A percentile compares a stretch with the other conserved stretches of the same genome.
These are phyloP conservation scores for Fusarium newnesense DNA, from an alignment of 2,329 filamentous ascomycete genomes.

Conservation along the genomic window DNA sequence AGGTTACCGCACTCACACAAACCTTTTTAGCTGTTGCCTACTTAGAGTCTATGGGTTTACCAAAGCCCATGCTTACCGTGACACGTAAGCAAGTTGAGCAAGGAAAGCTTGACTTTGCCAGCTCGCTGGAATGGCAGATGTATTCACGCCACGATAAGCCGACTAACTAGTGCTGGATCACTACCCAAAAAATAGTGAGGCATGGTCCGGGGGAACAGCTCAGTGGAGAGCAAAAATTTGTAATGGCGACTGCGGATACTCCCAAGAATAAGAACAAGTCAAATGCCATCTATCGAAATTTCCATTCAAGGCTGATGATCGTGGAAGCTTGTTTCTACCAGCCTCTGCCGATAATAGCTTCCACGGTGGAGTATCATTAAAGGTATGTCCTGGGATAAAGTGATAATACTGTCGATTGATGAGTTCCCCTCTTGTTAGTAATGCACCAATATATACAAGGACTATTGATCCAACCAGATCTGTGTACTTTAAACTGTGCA, in stretches of 20 bases:
- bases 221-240: neutral
- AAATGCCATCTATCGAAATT: neutral
- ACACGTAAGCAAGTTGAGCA: conserved; percentile 70
- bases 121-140: conserved; percentile 68
- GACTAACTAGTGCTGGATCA: conserved; percentile 41
- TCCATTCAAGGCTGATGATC: neutral
- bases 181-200: neutral
- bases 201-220: neutral
- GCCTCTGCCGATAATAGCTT: neutral
- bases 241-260: neutral
- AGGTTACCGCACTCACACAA: conserved; percentile 6
- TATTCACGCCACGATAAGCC: conserved; percentile 69
- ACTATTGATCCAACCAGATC: neutral
- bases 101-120: conserved; percentile 68
- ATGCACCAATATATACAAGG: neutral
- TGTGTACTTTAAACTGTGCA: neutral
- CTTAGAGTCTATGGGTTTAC: conserved; percentile 74
- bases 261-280: neutral
- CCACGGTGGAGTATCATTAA: neutral
- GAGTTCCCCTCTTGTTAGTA: neutral
- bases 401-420: no score
- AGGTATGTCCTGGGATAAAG: neutral
- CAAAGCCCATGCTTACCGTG: conserved; percentile 65
- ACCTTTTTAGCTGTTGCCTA: conserved; percentile 63
- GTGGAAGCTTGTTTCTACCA: neutral